Base-by-base conservation (phyloP, 2,329 filamentous ascomycete genomes). In the Dactylonectria estremocensis region DNA sequence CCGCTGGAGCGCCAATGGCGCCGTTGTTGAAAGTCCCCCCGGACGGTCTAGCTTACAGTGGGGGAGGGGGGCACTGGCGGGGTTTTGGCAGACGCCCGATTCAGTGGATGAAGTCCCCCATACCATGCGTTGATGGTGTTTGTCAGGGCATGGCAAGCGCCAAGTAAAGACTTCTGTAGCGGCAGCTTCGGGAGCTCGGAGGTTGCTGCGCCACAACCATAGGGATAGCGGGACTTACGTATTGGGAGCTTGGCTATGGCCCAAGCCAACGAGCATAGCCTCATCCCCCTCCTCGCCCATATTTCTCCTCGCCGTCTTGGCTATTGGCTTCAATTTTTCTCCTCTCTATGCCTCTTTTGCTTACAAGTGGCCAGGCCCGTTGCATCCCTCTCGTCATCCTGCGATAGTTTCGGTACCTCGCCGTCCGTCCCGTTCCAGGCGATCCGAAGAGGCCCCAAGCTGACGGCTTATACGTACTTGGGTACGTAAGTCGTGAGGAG, bases 191-290 rank as follows among this genome's bases (percentile, higher is more conserved):
- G 35, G 59, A 54, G 13, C n/a, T 46, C 37, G 37, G 48, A 43
- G 22, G 58, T 22, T 40, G 63, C 67, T 69, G 67, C 67, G 67
- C 67, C 67, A 66, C 67, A 67, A 62, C 55, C 64, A 53, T 45
- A 18, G 40, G 31, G 61, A n/a, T 35, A 28, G 49, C 49, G 28
- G 43, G 43, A 66, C 57, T 61, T 66, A 48, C 64, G 64, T 65
- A 35, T 52, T 48, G 31, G 50, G 35, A 35, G 50, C 50, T 53
- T 53, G 50, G 50, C 50, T 53, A 13, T 33, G 22, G 50, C 35
- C 56, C 37, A 57, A 56, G 40, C 55, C 63, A 40, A 18, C 22
- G 31, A 56, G 53, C 60, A 63, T 63, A 53, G 52, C 50, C 60
- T 46, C 22, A 31, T 53, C 50, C 50, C 50, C 31, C 50, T 31